Base-by-base conservation (phyloP, 2,329 filamentous ascomycete genomes). In the Zymoseptoria ardabiliae region DNA sequence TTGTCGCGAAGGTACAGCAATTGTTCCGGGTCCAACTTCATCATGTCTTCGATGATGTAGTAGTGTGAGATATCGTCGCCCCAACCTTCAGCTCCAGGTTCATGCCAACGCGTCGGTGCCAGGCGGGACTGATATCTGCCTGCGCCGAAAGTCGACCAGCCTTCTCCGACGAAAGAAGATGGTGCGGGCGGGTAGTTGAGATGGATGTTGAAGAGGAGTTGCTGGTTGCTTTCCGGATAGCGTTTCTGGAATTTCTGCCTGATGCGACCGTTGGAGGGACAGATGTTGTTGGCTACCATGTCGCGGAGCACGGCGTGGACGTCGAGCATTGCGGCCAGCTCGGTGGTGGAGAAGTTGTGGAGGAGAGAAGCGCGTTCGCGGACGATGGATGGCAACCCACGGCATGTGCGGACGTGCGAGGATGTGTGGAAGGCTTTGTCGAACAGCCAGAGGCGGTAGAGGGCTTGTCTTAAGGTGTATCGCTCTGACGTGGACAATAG, bases 1-100 rank as follows among this genome's bases (percentile, higher is more conserved):
- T 83, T 76, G 61, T 85, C 80, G 58, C 79, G 79, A 58, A 86
- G 69, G 75, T 78, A 82, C 62, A 86, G 66, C 8, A 86, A 75
- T 69, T 86, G 82, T 48, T 78, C 80, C 0, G 84, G 84, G 59
- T 85, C 80, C 45, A 86, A 74, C 71, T 86, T 86, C 72, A 86
- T 74, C 79, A 85, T 84, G 62, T 86, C 83, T 65, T 86, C 82
- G 3, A 86, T 79, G 5, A 86, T 76, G 64, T 86, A 86, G 69
- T 86, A 86, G 62, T 86, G 83, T 13, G 78, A 76, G 54, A 85
- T 82, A 58, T 85, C 83, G 65, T 86, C 83, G 28, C 84, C 84
- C 84, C 84, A 86, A 22, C 84, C 84, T 70, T 85, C 82, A n/a
- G 76, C 74, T 7, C 81, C 81, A 3, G 81, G 69, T 28, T 84